Conservation (phyloP, 2,329 filamentous ascomycete genomes). For the Hymenoscyphus albidus region DNA sequence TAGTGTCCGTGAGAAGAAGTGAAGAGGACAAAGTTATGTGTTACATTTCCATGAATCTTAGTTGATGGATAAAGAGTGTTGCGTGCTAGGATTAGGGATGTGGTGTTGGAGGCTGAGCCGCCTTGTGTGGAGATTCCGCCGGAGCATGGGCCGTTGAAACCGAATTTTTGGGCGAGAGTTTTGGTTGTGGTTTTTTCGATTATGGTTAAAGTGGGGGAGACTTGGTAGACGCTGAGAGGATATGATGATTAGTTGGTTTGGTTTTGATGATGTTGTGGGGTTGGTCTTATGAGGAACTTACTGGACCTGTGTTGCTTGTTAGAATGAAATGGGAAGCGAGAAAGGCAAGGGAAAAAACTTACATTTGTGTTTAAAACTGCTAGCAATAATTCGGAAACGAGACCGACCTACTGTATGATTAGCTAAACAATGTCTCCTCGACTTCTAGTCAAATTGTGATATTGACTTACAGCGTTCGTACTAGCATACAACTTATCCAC, state of each 20-base stretch:
- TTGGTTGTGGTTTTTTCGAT: slow-evolving; percentile 81
- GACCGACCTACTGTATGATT: slow-evolving; percentile 61
- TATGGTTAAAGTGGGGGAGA: slow-evolving; percentile 81
- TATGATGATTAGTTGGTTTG: too few species aligned
- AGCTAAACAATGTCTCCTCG: too few species aligned
- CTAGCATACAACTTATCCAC: slow-evolving; percentile 91
- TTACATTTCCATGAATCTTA: slow-evolving; percentile 67
- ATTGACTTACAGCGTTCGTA: slow-evolving; percentile 66
- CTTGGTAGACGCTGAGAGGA: slow-evolving; percentile 84
- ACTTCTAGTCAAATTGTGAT: slow-evolving; percentile 1
- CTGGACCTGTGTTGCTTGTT: neutral
- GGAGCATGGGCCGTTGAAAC: slow-evolving; percentile 62
- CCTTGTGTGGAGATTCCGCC: slow-evolving; percentile 72
- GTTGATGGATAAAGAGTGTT: slow-evolving; percentile 80
- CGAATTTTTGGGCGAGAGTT: slow-evolving; percentile 71
- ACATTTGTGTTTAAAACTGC: slow-evolving; percentile 87
- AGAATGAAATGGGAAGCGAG: neutral
- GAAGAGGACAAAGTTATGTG: slow-evolving; percentile 71
- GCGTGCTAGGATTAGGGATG: slow-evolving; percentile 80
- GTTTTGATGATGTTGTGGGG: slow-evolving; percentile 6
- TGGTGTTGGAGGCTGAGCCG: slow-evolving; percentile 79
- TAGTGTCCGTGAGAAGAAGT: slow-evolving; percentile 91
- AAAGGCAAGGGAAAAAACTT: slow-evolving; percentile 31
- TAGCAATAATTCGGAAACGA: slow-evolving; percentile 80
- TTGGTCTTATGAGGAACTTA: neutral